phyloP scores from a whole-genome alignment of 1,139 yeast species.

The Taphrina communis region DNA sequence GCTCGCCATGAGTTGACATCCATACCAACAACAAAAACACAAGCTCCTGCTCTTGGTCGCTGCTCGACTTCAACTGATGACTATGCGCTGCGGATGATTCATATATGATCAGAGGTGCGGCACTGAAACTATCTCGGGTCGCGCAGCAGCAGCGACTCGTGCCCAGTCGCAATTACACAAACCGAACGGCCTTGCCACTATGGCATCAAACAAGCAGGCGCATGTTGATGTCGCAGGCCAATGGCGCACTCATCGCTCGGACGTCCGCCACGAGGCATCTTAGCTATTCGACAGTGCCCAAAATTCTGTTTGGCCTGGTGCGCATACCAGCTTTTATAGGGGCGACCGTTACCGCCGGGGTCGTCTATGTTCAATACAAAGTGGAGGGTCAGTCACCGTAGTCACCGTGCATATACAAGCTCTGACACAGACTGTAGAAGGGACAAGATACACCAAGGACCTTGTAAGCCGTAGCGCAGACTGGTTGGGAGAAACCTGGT shows the following conservation, averaged over 20 bases:
- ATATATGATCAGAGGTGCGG: constrained; percentile 5
- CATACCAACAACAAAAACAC: background rate
- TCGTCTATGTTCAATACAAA: constrained; percentile 87
- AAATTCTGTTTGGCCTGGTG: constrained; percentile 62
- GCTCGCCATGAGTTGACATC: background rate
- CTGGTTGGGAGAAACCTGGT: constrained; percentile 52
- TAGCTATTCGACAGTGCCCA: constrained; percentile 51
- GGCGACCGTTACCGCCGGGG: constrained; percentile 92
- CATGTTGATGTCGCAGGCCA: constrained; percentile 15
- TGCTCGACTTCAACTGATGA: background rate
- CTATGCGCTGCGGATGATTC: background rate
- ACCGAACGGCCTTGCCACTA: constrained; percentile 16
- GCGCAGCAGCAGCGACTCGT: constrained; percentile 25
- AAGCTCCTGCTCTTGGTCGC: background rate
- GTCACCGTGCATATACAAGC: too few relatives aligned
- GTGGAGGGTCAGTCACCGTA: constrained; percentile 58
- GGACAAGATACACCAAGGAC: constrained; percentile 71
- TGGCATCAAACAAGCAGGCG: constrained; percentile 16
- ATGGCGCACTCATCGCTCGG: background rate
- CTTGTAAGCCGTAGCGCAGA: constrained; percentile 63
- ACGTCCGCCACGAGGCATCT: background rate
- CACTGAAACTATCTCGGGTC: constrained; percentile 5
- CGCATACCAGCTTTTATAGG: constrained; percentile 81
- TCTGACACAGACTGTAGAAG: constrained; percentile 56
- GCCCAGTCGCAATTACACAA: constrained; percentile 25